Evolutionary conservation across 2,329 filamentous ascomycete species (phyloP).

Genomic region (Furcasterigmium furcatum): DNA sequence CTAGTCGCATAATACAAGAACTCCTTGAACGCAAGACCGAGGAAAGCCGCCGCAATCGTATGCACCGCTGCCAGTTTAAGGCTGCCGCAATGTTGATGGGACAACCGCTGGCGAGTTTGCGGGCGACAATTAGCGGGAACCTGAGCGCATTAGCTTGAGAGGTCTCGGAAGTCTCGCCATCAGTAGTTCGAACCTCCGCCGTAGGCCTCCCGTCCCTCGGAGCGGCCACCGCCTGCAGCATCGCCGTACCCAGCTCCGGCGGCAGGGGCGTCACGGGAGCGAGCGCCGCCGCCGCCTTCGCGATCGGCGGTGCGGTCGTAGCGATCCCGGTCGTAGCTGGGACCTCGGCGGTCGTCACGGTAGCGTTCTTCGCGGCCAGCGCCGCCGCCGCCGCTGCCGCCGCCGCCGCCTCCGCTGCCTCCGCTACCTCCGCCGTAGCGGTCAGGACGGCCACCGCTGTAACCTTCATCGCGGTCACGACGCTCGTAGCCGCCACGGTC

Average conservation of each 20-base stretch:
- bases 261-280: conserved; percentile 33
- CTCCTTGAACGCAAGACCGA: conserved; percentile 13
- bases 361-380: conserved; percentile 33
- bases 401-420: conserved; percentile 31
- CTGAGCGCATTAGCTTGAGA: conserved; percentile 8
- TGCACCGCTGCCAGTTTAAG: conserved; percentile 8
- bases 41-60: conserved; percentile 13
- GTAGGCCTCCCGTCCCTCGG: conserved; percentile 40
- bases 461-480: conserved; percentile 46
- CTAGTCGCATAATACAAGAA: conserved; percentile 7
- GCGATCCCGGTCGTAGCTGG: conserved; percentile 45
- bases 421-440: no score
- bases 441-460: conserved; percentile 2
- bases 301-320: conserved; percentile 44
- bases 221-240: conserved; percentile 19
- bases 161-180: not conserved
- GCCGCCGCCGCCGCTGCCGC: conserved; percentile 38
- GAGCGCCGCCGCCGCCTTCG: conserved; percentile 24
- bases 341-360: conserved; percentile 25
- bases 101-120: not conserved
- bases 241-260: conserved; percentile 35
- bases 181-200: conserved; percentile 30
- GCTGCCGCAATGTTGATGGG: conserved; percentile 1
- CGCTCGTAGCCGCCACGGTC: conserved; percentile 49
- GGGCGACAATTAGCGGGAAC: conserved; percentile 19